Conservation (phyloP, 2,329 filamentous ascomycete genomes). For the Neonectria ditissima region DNA sequence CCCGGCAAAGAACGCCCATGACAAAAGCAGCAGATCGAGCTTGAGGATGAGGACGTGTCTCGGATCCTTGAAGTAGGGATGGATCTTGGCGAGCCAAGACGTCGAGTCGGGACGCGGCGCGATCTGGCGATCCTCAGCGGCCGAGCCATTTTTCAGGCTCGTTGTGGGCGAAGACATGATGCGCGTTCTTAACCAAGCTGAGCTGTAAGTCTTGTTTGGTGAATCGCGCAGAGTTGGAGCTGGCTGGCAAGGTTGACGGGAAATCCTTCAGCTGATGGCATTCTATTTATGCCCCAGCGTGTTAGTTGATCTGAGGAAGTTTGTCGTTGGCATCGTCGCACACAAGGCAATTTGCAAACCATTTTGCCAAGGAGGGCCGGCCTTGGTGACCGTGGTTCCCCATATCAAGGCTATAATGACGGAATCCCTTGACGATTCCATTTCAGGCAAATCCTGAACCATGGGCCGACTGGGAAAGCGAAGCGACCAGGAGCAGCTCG, state of each 20-base stretch:
- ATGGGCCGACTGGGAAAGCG: slow-evolving; percentile 2
- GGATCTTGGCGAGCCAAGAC: slow-evolving; percentile 47
- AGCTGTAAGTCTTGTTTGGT: neutral
- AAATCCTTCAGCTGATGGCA: neutral
- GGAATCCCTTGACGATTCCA: slow-evolving; percentile 12
- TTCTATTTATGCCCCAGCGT: slow-evolving; percentile 9
- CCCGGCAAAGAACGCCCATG: slow-evolving; percentile 43
- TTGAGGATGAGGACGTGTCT: slow-evolving; percentile 46
- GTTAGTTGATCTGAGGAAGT: neutral
- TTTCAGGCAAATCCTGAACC: slow-evolving; percentile 15
- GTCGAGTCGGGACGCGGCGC: slow-evolving; percentile 20
- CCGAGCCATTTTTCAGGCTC: slow-evolving; percentile 23
- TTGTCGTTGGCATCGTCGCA: neutral
- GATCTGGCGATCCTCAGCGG: neutral
- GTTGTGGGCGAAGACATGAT: slow-evolving; percentile 26
- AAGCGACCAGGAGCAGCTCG: neutral
- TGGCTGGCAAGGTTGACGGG: neutral
- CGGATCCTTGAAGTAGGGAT: slow-evolving; percentile 47
- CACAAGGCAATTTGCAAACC: neutral
- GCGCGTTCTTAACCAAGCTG: neutral
- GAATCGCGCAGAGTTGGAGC: neutral
- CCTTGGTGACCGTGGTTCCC: neutral
- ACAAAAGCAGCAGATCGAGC: slow-evolving; percentile 43
- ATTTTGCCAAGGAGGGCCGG: neutral
- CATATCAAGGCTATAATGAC: slow-evolving; percentile 28